A percentile compares a stretch with the other conserved stretches of the same genome.
Conservation (phyloP, 179 eudicot species). For the Beta macrorhiza region DNA sequence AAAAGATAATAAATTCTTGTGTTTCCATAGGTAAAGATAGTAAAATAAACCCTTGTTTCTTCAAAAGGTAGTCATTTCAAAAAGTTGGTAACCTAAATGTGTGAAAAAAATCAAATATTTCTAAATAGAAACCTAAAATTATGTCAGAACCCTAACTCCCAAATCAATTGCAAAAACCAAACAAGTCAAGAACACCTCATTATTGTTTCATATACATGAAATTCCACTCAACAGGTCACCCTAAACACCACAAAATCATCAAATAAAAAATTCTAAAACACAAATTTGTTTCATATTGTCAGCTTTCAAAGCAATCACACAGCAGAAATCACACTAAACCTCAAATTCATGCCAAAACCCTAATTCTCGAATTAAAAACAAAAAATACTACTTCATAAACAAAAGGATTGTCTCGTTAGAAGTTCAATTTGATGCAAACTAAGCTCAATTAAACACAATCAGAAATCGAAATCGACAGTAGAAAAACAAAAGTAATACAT, state of each 20-base stretch:
- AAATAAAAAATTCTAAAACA: not conserved
- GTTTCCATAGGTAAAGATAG: too few species aligned
- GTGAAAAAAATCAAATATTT: too few species aligned
- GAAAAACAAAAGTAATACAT: too few species aligned
- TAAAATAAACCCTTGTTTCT: too few species aligned
- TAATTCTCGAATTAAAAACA: not conserved
- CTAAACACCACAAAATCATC: not conserved
- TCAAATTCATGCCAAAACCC: constrained; percentile 3
- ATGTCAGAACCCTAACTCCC: constrained; percentile 13
- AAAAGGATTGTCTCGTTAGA: not conserved
- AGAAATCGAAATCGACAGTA: too few species aligned
- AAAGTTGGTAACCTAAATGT: too few species aligned
- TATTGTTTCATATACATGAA: not conserved
- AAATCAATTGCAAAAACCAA: constrained; percentile 7
- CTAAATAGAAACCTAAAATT: too few species aligned
- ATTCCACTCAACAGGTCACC: not conserved
- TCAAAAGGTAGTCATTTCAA: too few species aligned
- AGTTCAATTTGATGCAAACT: not conserved
- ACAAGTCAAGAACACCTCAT: not conserved
- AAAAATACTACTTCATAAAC: not conserved
- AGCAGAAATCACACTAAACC: not conserved
- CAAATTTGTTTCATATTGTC: not conserved
- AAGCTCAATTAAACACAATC: not conserved
- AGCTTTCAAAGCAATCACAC: not conserved
- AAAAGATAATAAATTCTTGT: too few species aligned